Evolutionary conservation across 345 rosid genomes (phyloP).

Genomic region (Salix viminalis): DNA sequence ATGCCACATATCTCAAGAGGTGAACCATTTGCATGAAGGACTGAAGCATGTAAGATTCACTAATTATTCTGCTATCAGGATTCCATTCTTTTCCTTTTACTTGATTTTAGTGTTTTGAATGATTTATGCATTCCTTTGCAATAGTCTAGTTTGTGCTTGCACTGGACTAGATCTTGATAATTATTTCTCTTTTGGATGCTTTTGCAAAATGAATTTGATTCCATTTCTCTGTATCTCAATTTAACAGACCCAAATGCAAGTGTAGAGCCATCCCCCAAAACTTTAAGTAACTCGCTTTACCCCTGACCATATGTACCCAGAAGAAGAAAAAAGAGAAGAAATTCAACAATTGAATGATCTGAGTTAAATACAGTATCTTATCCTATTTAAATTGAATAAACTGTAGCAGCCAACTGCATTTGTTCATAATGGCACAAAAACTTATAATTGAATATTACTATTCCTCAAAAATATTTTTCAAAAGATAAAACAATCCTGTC

Average conservation of each 20-base stretch:
- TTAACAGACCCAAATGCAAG: neutral
- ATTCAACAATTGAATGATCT: neutral
- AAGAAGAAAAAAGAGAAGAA: neutral
- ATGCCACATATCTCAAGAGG: constrained; percentile 97
- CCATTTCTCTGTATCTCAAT: neutral
- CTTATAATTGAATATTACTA: neutral
- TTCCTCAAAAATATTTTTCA: neutral
- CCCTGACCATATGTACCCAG: neutral
- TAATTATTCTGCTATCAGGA: neutral
- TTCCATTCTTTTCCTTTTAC: neutral
- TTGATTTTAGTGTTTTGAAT: neutral
- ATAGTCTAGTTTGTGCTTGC: neutral
- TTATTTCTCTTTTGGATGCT: neutral
- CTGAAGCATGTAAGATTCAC: constrained; percentile 71
- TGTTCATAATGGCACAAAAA: neutral
- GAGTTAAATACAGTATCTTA: neutral
- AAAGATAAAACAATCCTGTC: neutral
- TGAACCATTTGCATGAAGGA: constrained; percentile 98
- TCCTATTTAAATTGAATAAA: neutral
- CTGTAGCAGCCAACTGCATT: neutral
- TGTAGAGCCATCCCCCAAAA: neutral
- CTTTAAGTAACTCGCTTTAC: neutral
- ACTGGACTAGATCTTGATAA: neutral
- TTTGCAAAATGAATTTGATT: neutral
- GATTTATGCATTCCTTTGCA: neutral